Conservation (phyloP, 805 yeast genomes). For the Dipodascopsis uninucleata region DNA sequence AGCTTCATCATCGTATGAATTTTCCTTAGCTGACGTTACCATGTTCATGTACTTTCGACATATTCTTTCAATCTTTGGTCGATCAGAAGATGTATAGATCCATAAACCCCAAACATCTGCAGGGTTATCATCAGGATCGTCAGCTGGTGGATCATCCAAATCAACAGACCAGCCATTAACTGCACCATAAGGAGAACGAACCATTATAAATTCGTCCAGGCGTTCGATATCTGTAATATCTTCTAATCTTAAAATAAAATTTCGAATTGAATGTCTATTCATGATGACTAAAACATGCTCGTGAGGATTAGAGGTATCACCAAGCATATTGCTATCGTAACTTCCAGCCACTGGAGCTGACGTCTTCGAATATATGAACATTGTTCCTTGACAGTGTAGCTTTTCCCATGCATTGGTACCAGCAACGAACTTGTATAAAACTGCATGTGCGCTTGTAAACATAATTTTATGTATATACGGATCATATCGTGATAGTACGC, state of each 20-base stretch:
- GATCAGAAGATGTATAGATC: constrained; percentile 18
- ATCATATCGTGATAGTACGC: constrained; percentile 39
- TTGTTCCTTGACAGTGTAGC: constrained; percentile 39
- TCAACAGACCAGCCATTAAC: constrained; percentile 21
- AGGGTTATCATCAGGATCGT: constrained; percentile 4
- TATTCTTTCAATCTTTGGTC: constrained; percentile 11
- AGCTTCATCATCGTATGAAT: background rate
- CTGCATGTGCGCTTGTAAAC: constrained; percentile 41
- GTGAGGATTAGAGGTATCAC: constrained; percentile 2
- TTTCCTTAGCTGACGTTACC: background rate
- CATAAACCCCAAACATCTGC: constrained; percentile 29
- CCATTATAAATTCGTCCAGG: constrained; percentile 23
- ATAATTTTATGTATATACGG: constrained; percentile 37
- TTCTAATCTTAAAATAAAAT: constrained; percentile 16
- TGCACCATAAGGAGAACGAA: constrained; percentile 18
- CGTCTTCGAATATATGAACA: constrained; percentile 40
- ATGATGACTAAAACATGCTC: constrained; percentile 19
- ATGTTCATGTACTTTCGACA: constrained; percentile 6
- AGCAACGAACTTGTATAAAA: constrained; percentile 39
- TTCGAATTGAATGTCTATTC: constrained; percentile 23
- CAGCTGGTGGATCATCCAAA: constrained; percentile 14
- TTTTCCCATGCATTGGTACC: constrained; percentile 39
- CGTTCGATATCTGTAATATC: constrained; percentile 25
- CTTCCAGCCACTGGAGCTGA: background rate
- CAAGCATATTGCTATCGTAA: constrained; percentile 11